phyloP scores from a whole-genome alignment of 129 eudicot species.

The Glebionis coronaria region DNA sequence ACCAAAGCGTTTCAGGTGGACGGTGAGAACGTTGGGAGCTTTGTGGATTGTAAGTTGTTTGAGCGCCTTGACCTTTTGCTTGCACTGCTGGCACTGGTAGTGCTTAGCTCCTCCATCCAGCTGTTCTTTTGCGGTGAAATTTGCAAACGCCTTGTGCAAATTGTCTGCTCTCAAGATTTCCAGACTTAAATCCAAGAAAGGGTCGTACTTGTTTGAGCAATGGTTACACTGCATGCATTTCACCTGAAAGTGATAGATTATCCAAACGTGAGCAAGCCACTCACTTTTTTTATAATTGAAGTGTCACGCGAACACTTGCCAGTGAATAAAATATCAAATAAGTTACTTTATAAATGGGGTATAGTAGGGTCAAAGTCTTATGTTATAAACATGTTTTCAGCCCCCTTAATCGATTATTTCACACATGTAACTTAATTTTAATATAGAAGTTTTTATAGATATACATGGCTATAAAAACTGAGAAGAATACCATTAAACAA shows the following conservation, averaged over 20 bases:
- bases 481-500: background rate
- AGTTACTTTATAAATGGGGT: too few species aligned
- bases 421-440: background rate
- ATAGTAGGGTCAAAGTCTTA: background rate
- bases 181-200: constrained; percentile 90
- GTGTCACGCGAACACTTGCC: too few species aligned
- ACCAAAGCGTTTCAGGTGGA: constrained; percentile 90
- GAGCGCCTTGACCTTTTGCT: constrained; percentile 85
- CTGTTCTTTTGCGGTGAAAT: constrained; percentile 80
- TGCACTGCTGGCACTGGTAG: constrained; percentile 84
- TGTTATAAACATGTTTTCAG: background rate
- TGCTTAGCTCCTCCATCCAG: constrained; percentile 87
- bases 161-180: constrained; percentile 82
- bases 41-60: constrained; percentile 81
- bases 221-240: constrained; percentile 88
- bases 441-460: too few species aligned
- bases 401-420: background rate
- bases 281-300: too few species aligned
- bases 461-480: too few species aligned
- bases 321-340: too few species aligned
- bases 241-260: constrained; percentile 48
- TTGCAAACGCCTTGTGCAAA: constrained; percentile 61
- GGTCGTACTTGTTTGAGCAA: constrained; percentile 88
- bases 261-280: constrained; percentile 7
- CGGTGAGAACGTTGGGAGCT: constrained; percentile 77